phyloP scores from a whole-genome alignment of 495 filamentous ascomycete species.

The Talaromyces adpressus region DNA sequence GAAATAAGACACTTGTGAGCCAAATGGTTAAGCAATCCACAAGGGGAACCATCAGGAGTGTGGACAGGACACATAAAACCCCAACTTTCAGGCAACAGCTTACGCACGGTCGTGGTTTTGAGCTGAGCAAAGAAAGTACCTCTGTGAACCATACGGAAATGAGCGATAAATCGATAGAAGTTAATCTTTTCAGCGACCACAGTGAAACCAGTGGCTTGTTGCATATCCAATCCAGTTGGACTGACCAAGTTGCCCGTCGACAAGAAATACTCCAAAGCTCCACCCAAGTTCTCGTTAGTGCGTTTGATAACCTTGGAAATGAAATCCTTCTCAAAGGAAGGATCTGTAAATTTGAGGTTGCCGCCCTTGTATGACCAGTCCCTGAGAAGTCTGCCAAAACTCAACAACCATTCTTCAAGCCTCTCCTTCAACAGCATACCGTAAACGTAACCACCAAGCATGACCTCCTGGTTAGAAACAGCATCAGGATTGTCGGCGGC shows the following conservation, averaged over 20 bases:
- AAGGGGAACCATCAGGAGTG: constrained; percentile 92
- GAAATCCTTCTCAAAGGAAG: constrained; percentile 72
- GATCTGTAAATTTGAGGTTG: constrained; percentile 57
- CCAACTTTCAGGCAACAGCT: constrained; percentile 94
- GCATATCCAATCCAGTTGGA: constrained; percentile 85
- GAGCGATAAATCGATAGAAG: constrained; percentile 96
- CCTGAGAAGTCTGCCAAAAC: constrained; percentile 49
- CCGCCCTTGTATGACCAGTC: constrained; percentile 66
- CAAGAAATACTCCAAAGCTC: constrained; percentile 85
- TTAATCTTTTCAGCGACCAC: constrained; percentile 99
- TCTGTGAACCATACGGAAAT: constrained; percentile 98
- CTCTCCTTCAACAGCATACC: constrained; percentile 93
- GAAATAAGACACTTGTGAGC: constrained; percentile 90
- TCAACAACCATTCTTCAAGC: constrained; percentile 77
- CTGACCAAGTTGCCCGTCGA: constrained; percentile 92
- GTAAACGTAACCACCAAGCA: constrained; percentile 88
- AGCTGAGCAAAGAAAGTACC: constrained; percentile 97
- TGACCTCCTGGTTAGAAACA: constrained; percentile 86
- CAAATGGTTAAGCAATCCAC: constrained; percentile 90
- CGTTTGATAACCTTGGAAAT: constrained; percentile 64
- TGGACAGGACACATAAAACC: constrained; percentile 96
- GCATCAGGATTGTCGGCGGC: constrained; percentile 92
- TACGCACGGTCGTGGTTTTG: constrained; percentile 95
- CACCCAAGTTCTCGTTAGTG: constrained; percentile 82
- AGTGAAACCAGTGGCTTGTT: constrained; percentile 89